Evolutionary conservation across 2,329 filamentous ascomycete species (phyloP).

Genomic region (Fusarium succisae): DNA sequence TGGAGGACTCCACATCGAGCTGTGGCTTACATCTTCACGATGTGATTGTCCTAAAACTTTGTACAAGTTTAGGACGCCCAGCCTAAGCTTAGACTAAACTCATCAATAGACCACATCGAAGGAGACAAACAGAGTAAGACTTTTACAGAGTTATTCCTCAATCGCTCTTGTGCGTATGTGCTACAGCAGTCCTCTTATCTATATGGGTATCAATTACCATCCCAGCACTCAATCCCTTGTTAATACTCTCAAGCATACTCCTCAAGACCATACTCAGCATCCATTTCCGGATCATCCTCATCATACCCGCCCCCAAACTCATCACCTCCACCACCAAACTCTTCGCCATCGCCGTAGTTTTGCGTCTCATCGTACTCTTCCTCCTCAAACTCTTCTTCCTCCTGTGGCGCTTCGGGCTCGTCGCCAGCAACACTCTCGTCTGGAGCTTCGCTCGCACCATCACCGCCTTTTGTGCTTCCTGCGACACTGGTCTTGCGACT

Average conservation of each 20-base stretch:
- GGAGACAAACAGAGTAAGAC: background rate
- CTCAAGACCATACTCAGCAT: slow-evolving; percentile 49
- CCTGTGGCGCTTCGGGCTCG: slow-evolving; percentile 44
- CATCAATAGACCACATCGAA: too few species aligned
- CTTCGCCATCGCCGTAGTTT: slow-evolving; percentile 46
- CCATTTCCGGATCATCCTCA: slow-evolving; percentile 52
- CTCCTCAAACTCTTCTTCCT: slow-evolving; percentile 49
- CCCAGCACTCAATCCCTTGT: background rate
- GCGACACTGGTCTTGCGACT: slow-evolving; percentile 55
- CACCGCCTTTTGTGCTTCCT: slow-evolving; percentile 49
- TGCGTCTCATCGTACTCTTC: slow-evolving; percentile 50
- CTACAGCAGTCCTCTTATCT: background rate
- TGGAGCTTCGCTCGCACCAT: slow-evolving; percentile 48
- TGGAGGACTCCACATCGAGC: too few species aligned
- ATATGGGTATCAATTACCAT: slow-evolving; percentile 32
- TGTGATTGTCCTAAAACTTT: too few species aligned
- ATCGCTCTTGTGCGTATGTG: background rate
- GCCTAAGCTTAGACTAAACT: too few species aligned
- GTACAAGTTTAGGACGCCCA: too few species aligned
- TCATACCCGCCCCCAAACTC: slow-evolving; percentile 48
- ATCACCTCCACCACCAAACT: slow-evolving; percentile 45
- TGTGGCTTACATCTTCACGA: too few species aligned
- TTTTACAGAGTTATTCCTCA: background rate
- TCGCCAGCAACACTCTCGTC: slow-evolving; percentile 51
- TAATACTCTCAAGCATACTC: slow-evolving; percentile 31